Evolutionary conservation across 345 rosid species (phyloP).

Genomic region (Anacardium occidentale): DNA sequence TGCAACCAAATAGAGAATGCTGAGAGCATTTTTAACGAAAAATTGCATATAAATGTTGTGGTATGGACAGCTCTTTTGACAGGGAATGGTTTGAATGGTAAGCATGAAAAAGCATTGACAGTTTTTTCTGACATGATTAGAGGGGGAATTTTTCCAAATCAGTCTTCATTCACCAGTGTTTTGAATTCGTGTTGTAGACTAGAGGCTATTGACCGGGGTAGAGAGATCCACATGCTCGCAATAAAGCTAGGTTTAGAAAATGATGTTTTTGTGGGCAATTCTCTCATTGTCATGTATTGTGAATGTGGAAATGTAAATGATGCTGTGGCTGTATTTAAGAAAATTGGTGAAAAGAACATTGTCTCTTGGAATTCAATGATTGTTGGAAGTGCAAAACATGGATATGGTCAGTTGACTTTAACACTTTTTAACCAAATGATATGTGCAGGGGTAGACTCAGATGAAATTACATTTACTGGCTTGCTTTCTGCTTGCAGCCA

Average conservation of each 20-base stretch:
- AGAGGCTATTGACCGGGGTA: conserved; percentile 66
- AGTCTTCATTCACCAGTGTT: conserved; percentile 65
- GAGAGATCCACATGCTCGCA: conserved; percentile 52
- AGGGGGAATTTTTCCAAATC: conserved; percentile 53
- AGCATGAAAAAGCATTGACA: conserved; percentile 51
- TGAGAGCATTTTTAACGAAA: conserved; percentile 43
- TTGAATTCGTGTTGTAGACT: conserved; percentile 62
- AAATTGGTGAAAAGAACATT: conserved; percentile 38
- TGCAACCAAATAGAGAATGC: conserved; percentile 47
- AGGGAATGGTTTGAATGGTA: conserved; percentile 48
- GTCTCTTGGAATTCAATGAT: conserved; percentile 75
- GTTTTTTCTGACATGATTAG: conserved; percentile 55
- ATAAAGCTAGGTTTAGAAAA: conserved; percentile 53
- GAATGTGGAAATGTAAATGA: conserved; percentile 51
- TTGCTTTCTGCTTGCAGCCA: conserved; percentile 82
- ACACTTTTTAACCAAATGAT: conserved; percentile 54
- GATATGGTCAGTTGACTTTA: conserved; percentile 50
- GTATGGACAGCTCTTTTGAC: conserved; percentile 70
- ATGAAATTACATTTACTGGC: conserved; percentile 76
- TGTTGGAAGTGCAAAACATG: conserved; percentile 72
- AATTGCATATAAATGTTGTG: conserved; percentile 44
- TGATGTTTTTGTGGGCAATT: conserved; percentile 64
- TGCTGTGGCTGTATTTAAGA: conserved; percentile 45
- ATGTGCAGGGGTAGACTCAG: conserved; percentile 48
- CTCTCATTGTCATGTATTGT: conserved; percentile 57